These are phyloP conservation scores for Drosera spatulata DNA, from an alignment of 179 eudicot genomes.

Conservation along the genomic window DNA sequence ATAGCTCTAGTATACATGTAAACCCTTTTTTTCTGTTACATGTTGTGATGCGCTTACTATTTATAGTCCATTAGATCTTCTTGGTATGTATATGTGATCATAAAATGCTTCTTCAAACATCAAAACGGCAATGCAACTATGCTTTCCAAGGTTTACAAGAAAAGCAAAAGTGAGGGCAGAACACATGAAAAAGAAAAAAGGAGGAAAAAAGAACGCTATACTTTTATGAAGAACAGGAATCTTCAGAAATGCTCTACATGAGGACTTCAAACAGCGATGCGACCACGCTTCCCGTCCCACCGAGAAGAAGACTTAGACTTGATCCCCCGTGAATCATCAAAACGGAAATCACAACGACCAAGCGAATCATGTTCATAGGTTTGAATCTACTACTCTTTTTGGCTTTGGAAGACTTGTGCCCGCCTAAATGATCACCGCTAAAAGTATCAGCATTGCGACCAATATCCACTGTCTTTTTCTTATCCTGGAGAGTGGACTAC, in stretches of 20 bases:
- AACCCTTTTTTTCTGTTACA: no score
- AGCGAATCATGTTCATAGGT: not conserved
- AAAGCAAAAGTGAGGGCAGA: not conserved
- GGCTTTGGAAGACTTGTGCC: not conserved
- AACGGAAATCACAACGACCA: not conserved
- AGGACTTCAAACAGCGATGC: conserved; percentile 20
- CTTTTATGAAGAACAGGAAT: not conserved
- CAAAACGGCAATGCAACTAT: no score
- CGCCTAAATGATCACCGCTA: not conserved
- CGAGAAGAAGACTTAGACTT: conserved; percentile 8
- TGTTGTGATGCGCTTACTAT: no score
- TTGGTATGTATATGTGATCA: conserved; percentile 1
- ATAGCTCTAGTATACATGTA: no score
- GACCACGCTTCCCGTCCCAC: conserved; percentile 14
- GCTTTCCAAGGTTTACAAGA: no score
- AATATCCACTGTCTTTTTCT: conserved; percentile 4
- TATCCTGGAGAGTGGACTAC: conserved; percentile 34
- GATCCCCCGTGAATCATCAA: not conserved
- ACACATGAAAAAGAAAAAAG: not conserved
- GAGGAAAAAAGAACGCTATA: not conserved
- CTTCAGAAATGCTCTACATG: conserved; percentile 38
- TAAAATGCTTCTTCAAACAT: not conserved
- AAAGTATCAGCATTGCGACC: not conserved
- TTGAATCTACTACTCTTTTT: no score
- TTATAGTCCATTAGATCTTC: conserved; percentile 23